phyloP scores from a whole-genome alignment of 768 basidiomycete species.

The Mycena albidolilacea region DNA sequence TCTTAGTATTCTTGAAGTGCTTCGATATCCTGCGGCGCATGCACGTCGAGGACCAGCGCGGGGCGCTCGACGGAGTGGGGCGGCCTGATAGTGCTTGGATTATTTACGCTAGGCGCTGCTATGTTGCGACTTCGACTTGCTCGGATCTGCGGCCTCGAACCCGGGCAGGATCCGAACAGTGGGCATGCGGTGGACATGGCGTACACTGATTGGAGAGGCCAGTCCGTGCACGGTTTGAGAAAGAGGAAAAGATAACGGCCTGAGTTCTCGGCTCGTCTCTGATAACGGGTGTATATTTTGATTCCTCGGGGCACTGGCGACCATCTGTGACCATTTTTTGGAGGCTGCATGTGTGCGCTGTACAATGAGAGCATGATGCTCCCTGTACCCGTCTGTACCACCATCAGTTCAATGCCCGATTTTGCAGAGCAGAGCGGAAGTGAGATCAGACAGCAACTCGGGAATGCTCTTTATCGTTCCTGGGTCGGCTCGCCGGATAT shows the following conservation, averaged over 20 bases:
- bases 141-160: background rate
- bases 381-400: no score
- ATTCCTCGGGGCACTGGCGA: no score
- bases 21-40: background rate
- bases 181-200: background rate
- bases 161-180: background rate
- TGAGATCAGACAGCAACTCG: no score
- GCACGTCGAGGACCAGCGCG: background rate
- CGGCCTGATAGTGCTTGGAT: background rate
- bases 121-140: background rate
- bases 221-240: background rate
- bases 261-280: no score
- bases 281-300: no score
- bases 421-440: no score
- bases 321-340: no score
- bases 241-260: background rate
- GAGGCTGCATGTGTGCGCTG: no score
- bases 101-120: background rate
- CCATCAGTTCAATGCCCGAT: no score
- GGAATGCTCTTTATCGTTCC: no score
- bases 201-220: background rate
- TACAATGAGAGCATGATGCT: no score
- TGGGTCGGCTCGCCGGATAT: no score
- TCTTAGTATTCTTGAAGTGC: background rate
- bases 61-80: background rate